Base-by-base conservation (phyloP, 2,329 filamentous ascomycete genomes). In the Fusarium nurragi region DNA sequence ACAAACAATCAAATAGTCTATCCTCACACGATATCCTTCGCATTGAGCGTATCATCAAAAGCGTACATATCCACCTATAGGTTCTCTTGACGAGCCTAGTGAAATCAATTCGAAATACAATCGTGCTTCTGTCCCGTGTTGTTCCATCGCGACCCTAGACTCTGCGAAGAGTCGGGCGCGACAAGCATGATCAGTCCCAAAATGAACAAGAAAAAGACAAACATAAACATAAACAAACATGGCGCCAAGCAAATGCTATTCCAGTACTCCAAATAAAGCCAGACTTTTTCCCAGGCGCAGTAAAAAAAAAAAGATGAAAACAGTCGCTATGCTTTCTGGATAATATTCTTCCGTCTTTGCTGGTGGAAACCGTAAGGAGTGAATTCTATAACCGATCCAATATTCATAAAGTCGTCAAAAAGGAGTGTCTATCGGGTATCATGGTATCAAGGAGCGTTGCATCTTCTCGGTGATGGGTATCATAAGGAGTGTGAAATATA, bases 251-350 rank as follows among this genome's bases (percentile, higher is more conserved):
- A 71, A 59, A 72, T 72, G 70, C 66, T 63, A 34, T 59, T 56
- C 58, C 47, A 61, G 60, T 55, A 62, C 62, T 63, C 70, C 70
- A 34, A 38, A 44, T 44, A 72, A 67, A 70, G 65, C 71, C 71
- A 49, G 67, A 67, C 70, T 71, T 72, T 71, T 71, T 64, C 48
- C 44, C 57, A 59, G 34, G 54, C 47, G 68, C 59, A 62, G 63
- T 57, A 51, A 64, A 70, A 65, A 62, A 49, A 64, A 73, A 79
- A 64, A 70, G 64, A 62, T 50, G 64, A 73, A 79, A 73, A 79
- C 54, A 80, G 80, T 81, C 82, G 83, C 83, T 84, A 84, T 85
- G 83, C 82, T 84, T 77, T 81, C 80, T 80, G 78, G 79, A 77
- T 61, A 71, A 79, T 79, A n/a, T n/a, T n/a, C n/a, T 75, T 75